Conservation (phyloP, 148 eudicot genomes). For the Silene uniflora region DNA sequence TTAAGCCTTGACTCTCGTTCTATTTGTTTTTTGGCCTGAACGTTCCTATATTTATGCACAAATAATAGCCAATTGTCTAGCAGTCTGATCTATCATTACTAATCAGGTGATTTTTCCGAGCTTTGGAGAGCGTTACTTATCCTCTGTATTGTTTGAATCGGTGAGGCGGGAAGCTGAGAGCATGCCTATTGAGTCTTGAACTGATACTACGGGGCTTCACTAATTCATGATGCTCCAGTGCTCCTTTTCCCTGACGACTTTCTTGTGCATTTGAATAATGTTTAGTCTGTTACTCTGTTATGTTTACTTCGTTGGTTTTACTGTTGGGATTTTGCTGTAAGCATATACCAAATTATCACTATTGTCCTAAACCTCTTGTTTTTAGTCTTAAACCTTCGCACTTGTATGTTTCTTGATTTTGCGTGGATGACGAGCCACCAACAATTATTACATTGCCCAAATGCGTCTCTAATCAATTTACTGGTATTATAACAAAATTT, state of each 20-base stretch:
- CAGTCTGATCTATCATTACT: neutral
- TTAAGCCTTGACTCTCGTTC: too few species aligned
- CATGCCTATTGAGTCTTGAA: constrained; percentile 45
- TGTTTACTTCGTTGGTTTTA: neutral
- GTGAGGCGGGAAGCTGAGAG: constrained; percentile 59
- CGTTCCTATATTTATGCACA: neutral
- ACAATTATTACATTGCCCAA: too few species aligned
- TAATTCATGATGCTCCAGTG: neutral
- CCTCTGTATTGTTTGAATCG: constrained; percentile 66
- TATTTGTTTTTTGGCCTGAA: neutral
- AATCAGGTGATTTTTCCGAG: constrained; percentile 67
- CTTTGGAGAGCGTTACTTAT: constrained; percentile 80
- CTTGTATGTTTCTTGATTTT: too few species aligned
- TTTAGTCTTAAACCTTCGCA: too few species aligned
- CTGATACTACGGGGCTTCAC: neutral
- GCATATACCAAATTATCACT: neutral
- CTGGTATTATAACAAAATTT: too few species aligned
- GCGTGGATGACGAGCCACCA: too few species aligned
- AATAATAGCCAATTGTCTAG: too few species aligned
- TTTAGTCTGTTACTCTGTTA: neutral
- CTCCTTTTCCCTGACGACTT: neutral
- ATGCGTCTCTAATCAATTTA: too few species aligned
- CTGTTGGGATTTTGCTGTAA: neutral
- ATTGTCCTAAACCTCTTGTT: neutral
- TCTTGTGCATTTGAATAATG: neutral